Evolutionary conservation across 495 filamentous ascomycete species (phyloP), one percentile per base, ranked within the genome.

Genomic region (Penicillium tannophilum): DNA sequence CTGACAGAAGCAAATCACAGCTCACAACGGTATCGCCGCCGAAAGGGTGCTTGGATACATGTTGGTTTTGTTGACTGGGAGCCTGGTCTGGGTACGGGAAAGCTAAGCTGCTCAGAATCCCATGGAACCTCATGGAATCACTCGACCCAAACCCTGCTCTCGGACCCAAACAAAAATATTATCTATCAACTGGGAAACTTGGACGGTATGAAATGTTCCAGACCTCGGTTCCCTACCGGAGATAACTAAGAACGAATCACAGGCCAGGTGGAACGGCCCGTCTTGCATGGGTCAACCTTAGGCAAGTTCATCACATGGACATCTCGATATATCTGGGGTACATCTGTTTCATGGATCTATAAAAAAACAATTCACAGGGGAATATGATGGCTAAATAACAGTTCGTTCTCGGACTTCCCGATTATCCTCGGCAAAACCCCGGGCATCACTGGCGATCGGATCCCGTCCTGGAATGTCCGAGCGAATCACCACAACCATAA

Each of bases 381-480:
- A 24, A 24, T 12, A 46, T 46, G 19, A 24, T 7, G 17, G 43
- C 10, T 24, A 24, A 24, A 20, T 46, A 20, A 46, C 10, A 5
- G 8, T 23, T 46, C 7, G 5, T 49, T 2, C 12, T 49, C 46
- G 46, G 46, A 49, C 26, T 49, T 33, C 9, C 46, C 46, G 46
- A 31, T 12, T 10, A 30, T 6, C 16, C 46, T 52, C n/a, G 31
- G 30, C 8, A n/a, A 20, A 6, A 4, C 7, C 6, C 48, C 6
- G 33, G 33, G n/a, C 48, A 52, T 30, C 39, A n/a, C 36, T 26
- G 26, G 17, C 35, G 6, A 30, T 49, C 26, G 16, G 26, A n/a
- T 31, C 46, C 46, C 26, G 26, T 47, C 33, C 43, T 62, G 60
- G 60, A 54, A 58, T 43, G 20, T 55, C 60, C 60, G 60, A 54